phyloP scores from a whole-genome alignment of 495 filamentous ascomycete species.

The Neurospora sp. region DNA sequence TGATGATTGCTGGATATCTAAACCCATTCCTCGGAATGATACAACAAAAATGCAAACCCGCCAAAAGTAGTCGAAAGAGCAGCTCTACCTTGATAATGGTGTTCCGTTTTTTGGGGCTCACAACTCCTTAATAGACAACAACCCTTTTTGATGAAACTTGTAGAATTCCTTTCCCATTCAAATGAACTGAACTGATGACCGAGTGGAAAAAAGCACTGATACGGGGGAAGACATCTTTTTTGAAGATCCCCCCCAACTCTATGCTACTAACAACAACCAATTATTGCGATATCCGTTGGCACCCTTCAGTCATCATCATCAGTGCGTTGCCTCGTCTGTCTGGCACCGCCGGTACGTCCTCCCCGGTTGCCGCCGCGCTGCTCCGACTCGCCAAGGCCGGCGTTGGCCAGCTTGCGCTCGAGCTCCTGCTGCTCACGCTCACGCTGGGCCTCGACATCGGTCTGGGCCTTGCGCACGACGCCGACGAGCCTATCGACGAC shows the following conservation, averaged over 20 bases:
- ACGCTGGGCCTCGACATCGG: slow-evolving; percentile 49
- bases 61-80: not conserved
- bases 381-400: slow-evolving; percentile 24
- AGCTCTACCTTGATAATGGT: not conserved
- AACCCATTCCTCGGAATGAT: not conserved
- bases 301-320: slow-evolving; percentile 38
- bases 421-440: slow-evolving; percentile 48
- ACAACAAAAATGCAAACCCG: not conserved
- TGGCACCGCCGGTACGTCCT: not conserved
- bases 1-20: not conserved
- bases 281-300: not conserved
- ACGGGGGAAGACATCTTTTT: not conserved
- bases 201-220: not conserved
- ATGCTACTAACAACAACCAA: not conserved
- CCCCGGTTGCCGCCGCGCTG: slow-evolving; percentile 10
- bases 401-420: slow-evolving; percentile 44
- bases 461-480: slow-evolving; percentile 68
- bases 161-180: not conserved
- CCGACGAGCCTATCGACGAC: slow-evolving; percentile 64
- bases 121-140: not conserved
- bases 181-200: not conserved
- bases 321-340: slow-evolving; percentile 27
- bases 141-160: not conserved
- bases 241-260: not conserved
- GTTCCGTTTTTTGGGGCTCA: not conserved